phyloP scores from a whole-genome alignment of 805 yeast genomes.

The Maudiozyma barnettii region DNA sequence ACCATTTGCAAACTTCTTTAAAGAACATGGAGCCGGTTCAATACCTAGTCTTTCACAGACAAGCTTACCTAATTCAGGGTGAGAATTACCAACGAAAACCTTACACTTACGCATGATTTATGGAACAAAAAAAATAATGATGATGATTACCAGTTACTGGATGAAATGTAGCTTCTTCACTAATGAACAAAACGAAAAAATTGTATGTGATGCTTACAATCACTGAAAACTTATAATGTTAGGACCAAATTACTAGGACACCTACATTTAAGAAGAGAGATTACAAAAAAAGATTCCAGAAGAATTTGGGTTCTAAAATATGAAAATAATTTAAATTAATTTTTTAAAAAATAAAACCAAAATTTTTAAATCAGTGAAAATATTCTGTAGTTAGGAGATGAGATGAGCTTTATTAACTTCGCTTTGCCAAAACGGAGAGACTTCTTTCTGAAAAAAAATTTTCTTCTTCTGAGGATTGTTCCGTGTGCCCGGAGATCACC shows the following conservation, averaged over 20 bases:
- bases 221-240: background rate
- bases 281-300: background rate
- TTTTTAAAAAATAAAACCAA: background rate
- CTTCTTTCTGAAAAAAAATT: no score
- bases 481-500: background rate
- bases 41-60: slow-evolving; percentile 89
- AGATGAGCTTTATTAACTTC: background rate
- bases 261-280: background rate
- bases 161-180: background rate
- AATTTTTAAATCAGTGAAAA: background rate
- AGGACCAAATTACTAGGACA: background rate
- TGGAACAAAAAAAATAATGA: background rate
- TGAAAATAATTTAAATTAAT: background rate
- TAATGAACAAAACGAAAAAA: background rate
- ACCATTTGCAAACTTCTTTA: slow-evolving; percentile 91
- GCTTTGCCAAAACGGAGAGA: background rate
- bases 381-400: background rate
- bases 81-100: slow-evolving; percentile 93
- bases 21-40: slow-evolving; percentile 84
- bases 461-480: background rate
- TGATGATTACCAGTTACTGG: background rate
- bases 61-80: slow-evolving; percentile 83
- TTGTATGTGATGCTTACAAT: background rate
- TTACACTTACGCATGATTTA: slow-evolving; percentile 84
- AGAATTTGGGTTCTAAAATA: no score